Conservation (phyloP, 129 eudicot genomes). For the Smallanthus sonchifolius region DNA sequence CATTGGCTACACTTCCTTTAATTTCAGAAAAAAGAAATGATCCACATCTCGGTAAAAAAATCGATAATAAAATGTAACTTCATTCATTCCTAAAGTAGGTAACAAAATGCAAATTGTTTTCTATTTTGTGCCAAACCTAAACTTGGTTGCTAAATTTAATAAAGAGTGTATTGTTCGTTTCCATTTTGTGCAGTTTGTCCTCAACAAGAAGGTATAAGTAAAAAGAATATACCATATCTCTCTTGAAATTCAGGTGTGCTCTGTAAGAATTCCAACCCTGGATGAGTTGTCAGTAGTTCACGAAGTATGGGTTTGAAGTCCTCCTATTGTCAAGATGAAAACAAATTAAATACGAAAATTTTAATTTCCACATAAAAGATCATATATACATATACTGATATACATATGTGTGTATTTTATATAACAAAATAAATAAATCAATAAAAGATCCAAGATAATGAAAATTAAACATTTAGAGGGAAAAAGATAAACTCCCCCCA, state of each 20-base stretch:
- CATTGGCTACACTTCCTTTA: too few species aligned
- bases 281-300: conserved; percentile 66
- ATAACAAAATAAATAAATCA: neutral
- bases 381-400: neutral
- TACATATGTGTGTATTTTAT: too few species aligned
- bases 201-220: neutral
- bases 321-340: conserved; percentile 37
- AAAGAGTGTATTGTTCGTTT: neutral
- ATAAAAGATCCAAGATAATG: neutral
- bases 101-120: neutral
- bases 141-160: neutral
- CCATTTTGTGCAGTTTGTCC: neutral
- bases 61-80: neutral
- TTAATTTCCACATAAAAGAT: neutral
- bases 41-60: too few species aligned
- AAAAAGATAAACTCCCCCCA: neutral
- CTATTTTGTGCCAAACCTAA: neutral
- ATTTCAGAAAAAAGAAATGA: too few species aligned
- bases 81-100: neutral
- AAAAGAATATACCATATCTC: conserved; percentile 49
- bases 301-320: conserved; percentile 64
- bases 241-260: conserved; percentile 74
- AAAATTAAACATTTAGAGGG: neutral
- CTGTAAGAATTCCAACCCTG: conserved; percentile 60
- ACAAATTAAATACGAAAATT: neutral